Conservation (phyloP, 2,329 filamentous ascomycete species). For the Apiospora phragmitis region DNA sequence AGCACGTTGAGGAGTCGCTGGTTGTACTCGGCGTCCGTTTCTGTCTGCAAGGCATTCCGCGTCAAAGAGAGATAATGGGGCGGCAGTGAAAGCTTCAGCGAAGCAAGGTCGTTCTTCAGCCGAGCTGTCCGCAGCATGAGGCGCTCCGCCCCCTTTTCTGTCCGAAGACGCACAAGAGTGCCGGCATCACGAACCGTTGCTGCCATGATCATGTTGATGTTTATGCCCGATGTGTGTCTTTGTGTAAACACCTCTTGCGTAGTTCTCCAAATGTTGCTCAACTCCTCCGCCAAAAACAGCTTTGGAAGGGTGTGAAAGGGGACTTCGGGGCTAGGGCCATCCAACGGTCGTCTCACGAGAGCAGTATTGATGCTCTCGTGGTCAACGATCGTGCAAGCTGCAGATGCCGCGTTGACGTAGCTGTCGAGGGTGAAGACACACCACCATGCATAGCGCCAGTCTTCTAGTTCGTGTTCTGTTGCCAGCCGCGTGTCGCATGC, state of each 20-base stretch:
- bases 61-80: constrained; percentile 29
- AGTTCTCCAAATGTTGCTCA: constrained; percentile 26
- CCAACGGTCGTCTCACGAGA: constrained; percentile 21
- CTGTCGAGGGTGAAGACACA: constrained; percentile 36
- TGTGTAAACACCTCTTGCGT: constrained; percentile 22
- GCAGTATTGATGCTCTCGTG: constrained; percentile 30
- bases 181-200: constrained; percentile 28
- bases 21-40: constrained; percentile 28
- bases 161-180: constrained; percentile 22
- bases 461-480: constrained; percentile 32
- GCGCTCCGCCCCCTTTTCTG: constrained; percentile 17
- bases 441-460: constrained; percentile 38
- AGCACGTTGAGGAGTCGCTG: constrained; percentile 26
- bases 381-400: constrained; percentile 29
- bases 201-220: constrained; percentile 30
- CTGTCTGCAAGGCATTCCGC: constrained; percentile 31
- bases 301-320: constrained; percentile 15
- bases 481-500: constrained; percentile 21
- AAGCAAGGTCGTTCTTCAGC: constrained; percentile 23
- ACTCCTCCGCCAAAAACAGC: constrained; percentile 25
- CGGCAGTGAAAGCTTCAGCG: constrained; percentile 31
- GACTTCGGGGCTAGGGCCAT: constrained; percentile 9
- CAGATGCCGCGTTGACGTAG: constrained; percentile 35
- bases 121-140: constrained; percentile 14
- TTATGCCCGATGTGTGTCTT: constrained; percentile 22